Conservation (phyloP, 345 rosid genomes). For the Cardamine occulta region DNA sequence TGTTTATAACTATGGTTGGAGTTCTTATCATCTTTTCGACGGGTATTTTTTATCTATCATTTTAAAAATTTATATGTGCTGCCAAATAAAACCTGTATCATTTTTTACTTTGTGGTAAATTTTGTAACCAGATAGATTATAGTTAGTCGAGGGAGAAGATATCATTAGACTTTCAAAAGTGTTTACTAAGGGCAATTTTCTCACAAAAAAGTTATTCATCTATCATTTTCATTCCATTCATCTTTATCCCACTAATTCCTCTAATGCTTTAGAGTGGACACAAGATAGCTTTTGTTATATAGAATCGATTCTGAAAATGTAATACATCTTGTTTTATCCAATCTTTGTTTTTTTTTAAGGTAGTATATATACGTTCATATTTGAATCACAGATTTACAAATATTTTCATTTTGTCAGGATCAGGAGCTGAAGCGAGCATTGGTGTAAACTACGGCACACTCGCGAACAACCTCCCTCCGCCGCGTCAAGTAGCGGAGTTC, state of each 20-base stretch:
- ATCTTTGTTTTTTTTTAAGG: not conserved
- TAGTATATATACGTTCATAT: not conserved
- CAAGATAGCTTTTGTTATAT: not conserved
- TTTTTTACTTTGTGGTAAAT: not conserved
- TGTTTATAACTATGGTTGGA: slow-evolving; percentile 12
- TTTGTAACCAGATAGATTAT: not conserved
- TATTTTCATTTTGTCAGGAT: not conserved
- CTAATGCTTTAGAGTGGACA: too few relatives aligned
- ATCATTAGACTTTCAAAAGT: too few relatives aligned
- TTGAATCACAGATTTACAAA: not conserved
- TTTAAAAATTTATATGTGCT: slow-evolving; percentile 6
- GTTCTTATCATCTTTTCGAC: slow-evolving; percentile 4
- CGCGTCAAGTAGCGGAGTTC: slow-evolving; percentile 68
- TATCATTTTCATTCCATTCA: too few relatives aligned
- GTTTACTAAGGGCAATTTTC: too few relatives aligned
- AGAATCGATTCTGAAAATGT: not conserved
- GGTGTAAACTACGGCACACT: slow-evolving; percentile 87
- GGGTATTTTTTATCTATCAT: slow-evolving; percentile 32
- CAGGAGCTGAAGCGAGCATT: slow-evolving; percentile 53
- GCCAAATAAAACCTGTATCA: not conserved
- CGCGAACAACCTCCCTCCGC: slow-evolving; percentile 79
- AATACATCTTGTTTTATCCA: not conserved
- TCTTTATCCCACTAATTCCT: too few relatives aligned
- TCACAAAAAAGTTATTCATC: too few relatives aligned
- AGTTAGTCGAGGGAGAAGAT: too few relatives aligned